These are phyloP conservation scores for Clitocybe nebularis DNA, from an alignment of 1,284 basidiomycete genomes.

Conservation along the genomic window DNA sequence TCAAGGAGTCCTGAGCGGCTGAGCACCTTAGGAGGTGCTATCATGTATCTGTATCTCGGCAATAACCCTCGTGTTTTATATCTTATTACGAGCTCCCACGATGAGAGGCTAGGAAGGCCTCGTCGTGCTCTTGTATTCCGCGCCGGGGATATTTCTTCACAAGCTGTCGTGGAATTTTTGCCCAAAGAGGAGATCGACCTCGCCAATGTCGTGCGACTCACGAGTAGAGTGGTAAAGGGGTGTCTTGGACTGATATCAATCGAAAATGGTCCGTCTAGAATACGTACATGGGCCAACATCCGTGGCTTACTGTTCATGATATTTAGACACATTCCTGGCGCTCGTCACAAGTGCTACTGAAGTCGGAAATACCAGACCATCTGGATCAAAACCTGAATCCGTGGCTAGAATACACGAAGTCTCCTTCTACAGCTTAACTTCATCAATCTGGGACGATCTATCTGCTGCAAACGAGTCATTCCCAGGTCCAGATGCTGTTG, in stretches of 20 bases:
- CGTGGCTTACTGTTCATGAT: no score
- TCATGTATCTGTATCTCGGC: constrained; percentile 69
- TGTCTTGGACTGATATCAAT: constrained; percentile 77
- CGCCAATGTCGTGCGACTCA: constrained; percentile 55
- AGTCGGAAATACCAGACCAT: constrained; percentile 73
- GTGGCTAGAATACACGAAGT: constrained; percentile 78
- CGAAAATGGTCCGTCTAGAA: constrained; percentile 48
- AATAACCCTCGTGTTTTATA: constrained; percentile 64
- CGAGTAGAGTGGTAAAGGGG: constrained; percentile 69
- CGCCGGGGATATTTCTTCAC: constrained; percentile 51
- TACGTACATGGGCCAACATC: no score
- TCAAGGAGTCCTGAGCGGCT: background rate
- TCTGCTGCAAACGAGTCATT: constrained; percentile 46
- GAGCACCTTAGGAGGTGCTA: no score
- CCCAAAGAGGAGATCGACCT: constrained; percentile 71
- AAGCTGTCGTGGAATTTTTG: constrained; percentile 83
- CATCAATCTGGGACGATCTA: constrained; percentile 68
- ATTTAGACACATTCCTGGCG: constrained; percentile 74
- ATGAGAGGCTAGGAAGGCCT: constrained; percentile 58
- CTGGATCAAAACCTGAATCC: constrained; percentile 50
- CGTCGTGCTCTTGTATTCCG: constrained; percentile 67
- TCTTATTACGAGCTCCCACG: constrained; percentile 65
- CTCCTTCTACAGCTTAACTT: constrained; percentile 70
- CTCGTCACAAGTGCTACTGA: constrained; percentile 73
- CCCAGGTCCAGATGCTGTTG: constrained; percentile 48